Conservation (phyloP, 1,139 yeast genomes). For the Candida tetrigidarum region DNA sequence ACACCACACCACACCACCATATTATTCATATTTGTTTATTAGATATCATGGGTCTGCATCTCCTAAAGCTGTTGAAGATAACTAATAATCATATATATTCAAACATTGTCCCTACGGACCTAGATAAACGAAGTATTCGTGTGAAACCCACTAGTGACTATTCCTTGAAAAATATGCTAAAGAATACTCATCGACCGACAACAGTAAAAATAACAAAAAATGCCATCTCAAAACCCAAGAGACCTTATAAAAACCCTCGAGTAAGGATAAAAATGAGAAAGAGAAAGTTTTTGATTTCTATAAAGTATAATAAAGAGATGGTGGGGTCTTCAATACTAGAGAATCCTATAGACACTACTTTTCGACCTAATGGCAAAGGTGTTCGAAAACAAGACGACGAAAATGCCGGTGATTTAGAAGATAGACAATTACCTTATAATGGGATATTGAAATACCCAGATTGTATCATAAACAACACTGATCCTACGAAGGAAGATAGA, state of each 20-base stretch:
- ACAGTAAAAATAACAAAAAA: not conserved
- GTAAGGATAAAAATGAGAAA: slow-evolving; percentile 3
- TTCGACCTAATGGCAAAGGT: not conserved
- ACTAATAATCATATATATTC: slow-evolving; percentile 31
- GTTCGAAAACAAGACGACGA: not conserved
- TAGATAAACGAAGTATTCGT: slow-evolving; percentile 26
- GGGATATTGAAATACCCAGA: slow-evolving; percentile 65
- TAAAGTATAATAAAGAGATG: not conserved
- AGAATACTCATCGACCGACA: slow-evolving; percentile 10
- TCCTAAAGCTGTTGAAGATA: slow-evolving; percentile 31
- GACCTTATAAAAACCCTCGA: not conserved
- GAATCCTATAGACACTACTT: not conserved
- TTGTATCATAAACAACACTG: slow-evolving; percentile 63
- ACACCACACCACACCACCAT: not conserved
- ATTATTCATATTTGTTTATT: not conserved
- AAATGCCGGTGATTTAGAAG: slow-evolving; percentile 1
- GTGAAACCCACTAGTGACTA: slow-evolving; percentile 20
- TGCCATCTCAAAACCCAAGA: not conserved
- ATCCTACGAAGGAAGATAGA: slow-evolving; percentile 59
- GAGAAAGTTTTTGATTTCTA: not conserved
- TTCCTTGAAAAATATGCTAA: slow-evolving; percentile 20
- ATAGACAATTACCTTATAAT: slow-evolving; percentile 59
- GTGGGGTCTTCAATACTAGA: slow-evolving; percentile 1
- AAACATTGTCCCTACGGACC: slow-evolving; percentile 22
- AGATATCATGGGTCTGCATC: slow-evolving; percentile 22